Base-by-base conservation (phyloP, 2,329 filamentous ascomycete genomes). In the Byssothecium circinans region DNA sequence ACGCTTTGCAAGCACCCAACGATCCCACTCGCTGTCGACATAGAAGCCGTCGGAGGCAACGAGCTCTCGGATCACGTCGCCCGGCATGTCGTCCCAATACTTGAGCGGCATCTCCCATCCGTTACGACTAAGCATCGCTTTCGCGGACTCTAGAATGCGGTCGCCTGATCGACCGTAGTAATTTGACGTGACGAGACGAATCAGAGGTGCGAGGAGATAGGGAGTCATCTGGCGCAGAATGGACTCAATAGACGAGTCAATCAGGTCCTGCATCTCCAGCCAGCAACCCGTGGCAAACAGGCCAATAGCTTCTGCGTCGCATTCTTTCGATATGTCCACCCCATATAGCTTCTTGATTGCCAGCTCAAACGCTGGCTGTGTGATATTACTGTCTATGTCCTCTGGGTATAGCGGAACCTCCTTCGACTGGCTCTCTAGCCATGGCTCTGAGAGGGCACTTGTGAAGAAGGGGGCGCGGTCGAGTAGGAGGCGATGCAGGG, bases 31-130 rank as follows among this genome's bases (percentile, higher is more conserved):
- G 27, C 77, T 77, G 29, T 78, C 74, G 18, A 82, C 74, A 56
- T 78, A 83, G 64, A 83, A 83, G 23, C 80, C 80, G 59, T 83
- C 81, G 8, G 78, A 79, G 8, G 79, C 80, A 25, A 83, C 75
- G 14, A 83, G 78, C 52, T 83, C 80, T n/a, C 79, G 74, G 35
- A 81, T 73, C 44, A 82, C 75, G 51, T 83, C 80, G 5, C 78
- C 78, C 4, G 80, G 79, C 43, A 83, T 80, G 15, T 75, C 77
- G 52, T 82, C 79, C 81, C 81, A 83, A 49, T 76, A 75, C 52
- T 69, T 71, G 14, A 77, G 53, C 6, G 76, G 72, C 79, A 82
- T 82, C 50, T 77, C 74, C 77, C 78, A 81, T 5, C 79, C 79
- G 58, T 81, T 78, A 45, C 79, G 70, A 56, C 78, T 81, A 8